phyloP scores from a whole-genome alignment of 2,329 filamentous ascomycete species.

The Bipolaris zeicola region DNA sequence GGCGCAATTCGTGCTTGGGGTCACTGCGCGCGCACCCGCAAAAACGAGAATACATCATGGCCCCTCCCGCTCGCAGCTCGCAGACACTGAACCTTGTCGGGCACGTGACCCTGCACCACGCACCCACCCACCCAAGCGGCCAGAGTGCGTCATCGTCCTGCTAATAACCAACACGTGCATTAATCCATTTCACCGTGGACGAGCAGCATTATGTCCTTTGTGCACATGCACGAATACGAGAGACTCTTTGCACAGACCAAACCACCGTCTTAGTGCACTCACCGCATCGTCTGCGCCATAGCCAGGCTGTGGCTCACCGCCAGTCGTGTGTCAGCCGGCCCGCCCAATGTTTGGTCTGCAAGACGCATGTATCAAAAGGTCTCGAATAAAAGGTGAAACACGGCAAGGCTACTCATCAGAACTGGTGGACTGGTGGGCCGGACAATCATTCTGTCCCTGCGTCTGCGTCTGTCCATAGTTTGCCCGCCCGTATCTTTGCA shows the following conservation, averaged over 20 bases:
- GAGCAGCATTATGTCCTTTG: no score
- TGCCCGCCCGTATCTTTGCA: neutral
- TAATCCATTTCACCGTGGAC: no score
- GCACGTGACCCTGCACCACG: slow-evolving; percentile 19
- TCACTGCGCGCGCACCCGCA: slow-evolving; percentile 1
- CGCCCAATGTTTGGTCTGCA: neutral
- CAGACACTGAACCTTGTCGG: no score
- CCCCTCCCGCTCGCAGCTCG: slow-evolving; percentile 24
- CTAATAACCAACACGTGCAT: no score
- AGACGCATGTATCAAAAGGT: no score
- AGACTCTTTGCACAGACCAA: no score
- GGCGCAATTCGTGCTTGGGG: slow-evolving; percentile 15
- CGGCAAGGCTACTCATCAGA: neutral
- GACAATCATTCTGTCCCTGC: slow-evolving; percentile 5
- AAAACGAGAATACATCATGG: slow-evolving; percentile 3
- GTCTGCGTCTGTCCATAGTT: neutral
- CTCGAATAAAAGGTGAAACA: neutral
- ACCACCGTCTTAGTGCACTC: neutral
- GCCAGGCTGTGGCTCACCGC: slow-evolving; percentile 25
- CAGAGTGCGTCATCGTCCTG: slow-evolving; percentile 11
- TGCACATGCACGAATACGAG: no score
- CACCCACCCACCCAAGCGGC: slow-evolving; percentile 11
- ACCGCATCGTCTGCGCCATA: slow-evolving; percentile 14
- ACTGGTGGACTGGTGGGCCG: slow-evolving; percentile 1
- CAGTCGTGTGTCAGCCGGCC: slow-evolving; percentile 15